Evolutionary conservation across 2,329 filamentous ascomycete species (phyloP).

Genomic region (Neodidymelliopsis sp.): DNA sequence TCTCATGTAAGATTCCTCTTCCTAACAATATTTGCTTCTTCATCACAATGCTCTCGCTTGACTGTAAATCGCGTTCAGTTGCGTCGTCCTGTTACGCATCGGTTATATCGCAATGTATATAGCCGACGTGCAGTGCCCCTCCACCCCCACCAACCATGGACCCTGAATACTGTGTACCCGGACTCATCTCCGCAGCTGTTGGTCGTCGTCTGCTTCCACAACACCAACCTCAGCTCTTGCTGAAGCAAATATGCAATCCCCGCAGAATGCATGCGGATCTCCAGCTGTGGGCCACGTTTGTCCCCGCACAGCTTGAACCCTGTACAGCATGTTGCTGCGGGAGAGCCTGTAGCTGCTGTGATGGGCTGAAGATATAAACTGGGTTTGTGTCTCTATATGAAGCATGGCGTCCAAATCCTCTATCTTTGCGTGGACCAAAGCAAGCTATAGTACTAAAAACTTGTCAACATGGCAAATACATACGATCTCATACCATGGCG

Average conservation of each 20-base stretch:
- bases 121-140: slow-evolving; percentile 1
- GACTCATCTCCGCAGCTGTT: slow-evolving; percentile 3
- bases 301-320: neutral
- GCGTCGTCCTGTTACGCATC: too few relatives aligned
- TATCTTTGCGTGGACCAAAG: too few relatives aligned
- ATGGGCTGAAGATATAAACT: too few relatives aligned
- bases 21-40: too few relatives aligned
- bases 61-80: too few relatives aligned
- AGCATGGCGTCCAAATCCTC: too few relatives aligned
- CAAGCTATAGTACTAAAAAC: neutral
- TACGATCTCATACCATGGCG: slow-evolving; percentile 53
- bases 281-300: neutral
- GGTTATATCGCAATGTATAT: neutral
- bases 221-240: neutral
- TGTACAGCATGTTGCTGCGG: neutral
- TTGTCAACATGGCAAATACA: neutral
- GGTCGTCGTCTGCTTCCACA: neutral
- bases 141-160: slow-evolving; percentile 1
- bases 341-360: too few relatives aligned
- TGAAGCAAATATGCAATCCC: neutral
- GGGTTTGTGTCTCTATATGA: too few relatives aligned
- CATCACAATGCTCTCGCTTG: too few relatives aligned
- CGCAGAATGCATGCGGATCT: neutral
- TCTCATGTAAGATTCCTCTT: too few relatives aligned
- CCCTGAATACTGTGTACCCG: neutral